Conservation (phyloP, 495 filamentous ascomycete genomes). For the Cryomyces antarcticus region DNA sequence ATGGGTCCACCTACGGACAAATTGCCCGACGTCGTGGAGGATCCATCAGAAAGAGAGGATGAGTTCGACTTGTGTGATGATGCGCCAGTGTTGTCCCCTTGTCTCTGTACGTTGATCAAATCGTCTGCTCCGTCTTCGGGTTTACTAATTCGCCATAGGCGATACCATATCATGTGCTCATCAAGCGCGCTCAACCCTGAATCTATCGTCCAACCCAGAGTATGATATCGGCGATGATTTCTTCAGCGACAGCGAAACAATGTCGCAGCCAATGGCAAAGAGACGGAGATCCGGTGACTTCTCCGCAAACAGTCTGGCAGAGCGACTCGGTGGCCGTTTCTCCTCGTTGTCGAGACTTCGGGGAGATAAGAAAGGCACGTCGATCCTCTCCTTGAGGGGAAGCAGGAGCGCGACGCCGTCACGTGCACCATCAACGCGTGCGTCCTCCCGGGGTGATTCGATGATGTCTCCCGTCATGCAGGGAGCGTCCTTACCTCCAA, state of each 20-base stretch:
- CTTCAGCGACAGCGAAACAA: conserved; percentile 33
- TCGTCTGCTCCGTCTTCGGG: too few species aligned
- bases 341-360: conserved; percentile 52
- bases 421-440: conserved; percentile 39
- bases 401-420: conserved; percentile 23
- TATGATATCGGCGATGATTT: conserved; percentile 6
- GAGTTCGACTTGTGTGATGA: background rate
- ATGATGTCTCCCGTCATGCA: conserved; percentile 18
- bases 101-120: background rate
- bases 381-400: conserved; percentile 24
- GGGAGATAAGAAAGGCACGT: conserved; percentile 25
- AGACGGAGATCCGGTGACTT: conserved; percentile 46
- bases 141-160: conserved; percentile 5
- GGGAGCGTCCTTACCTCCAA: background rate
- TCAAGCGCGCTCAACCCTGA: background rate
- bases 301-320: conserved; percentile 40
- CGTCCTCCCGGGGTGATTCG: conserved; percentile 47
- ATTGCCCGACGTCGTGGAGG: conserved; percentile 8
- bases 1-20: conserved; percentile 21
- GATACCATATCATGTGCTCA: conserved; percentile 8
- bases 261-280: conserved; percentile 28
- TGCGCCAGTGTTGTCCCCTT: background rate
- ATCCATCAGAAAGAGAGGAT: conserved; percentile 9
- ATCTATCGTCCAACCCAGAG: background rate
- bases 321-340: conserved; percentile 47